A percentile compares a stretch with the other conserved stretches of the same genome.
These are phyloP conservation scores for Ettlia oleoabundans DNA, from an alignment of 139 green algal species.

Conservation along the genomic window DNA sequence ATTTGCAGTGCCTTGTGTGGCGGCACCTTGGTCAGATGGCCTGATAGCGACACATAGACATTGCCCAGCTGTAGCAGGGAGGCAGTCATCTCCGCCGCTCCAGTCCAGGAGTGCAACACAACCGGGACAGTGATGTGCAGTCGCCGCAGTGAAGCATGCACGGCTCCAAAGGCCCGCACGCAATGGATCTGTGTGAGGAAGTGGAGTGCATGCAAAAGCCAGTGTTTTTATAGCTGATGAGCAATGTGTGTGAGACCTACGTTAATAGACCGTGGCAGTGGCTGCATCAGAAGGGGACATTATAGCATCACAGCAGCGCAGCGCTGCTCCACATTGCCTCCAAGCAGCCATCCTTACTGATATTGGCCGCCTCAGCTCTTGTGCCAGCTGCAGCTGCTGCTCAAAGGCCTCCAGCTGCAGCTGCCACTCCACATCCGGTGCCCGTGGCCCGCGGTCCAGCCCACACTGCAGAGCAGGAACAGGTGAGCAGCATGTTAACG, in stretches of 20 bases:
- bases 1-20: conserved; percentile 48
- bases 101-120: conserved; percentile 58
- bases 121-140: conserved; percentile 42
- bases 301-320: background rate
- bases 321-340: too few species aligned
- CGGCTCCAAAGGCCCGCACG: conserved; percentile 41
- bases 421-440: background rate
- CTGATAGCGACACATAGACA: conserved; percentile 60
- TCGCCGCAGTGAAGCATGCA: conserved; percentile 59
- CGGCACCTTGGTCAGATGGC: conserved; percentile 34
- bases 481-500: background rate
- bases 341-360: conserved; percentile 23
- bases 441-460: conserved; percentile 32
- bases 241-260: too few species aligned
- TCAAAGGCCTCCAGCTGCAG: conserved; percentile 48
- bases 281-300: too few species aligned
- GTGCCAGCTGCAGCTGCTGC: conserved; percentile 54
- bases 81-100: conserved; percentile 43
- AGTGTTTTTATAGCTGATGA: too few species aligned
- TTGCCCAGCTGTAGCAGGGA: conserved; percentile 24
- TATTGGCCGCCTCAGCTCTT: conserved; percentile 52
- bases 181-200: conserved; percentile 53
- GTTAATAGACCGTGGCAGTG: too few species aligned
- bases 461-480: conserved; percentile 33
- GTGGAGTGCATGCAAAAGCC: background rate